Percentiles rank a stretch among this genome's conserved stretches.
These are phyloP conservation scores for Apiospora marii DNA, from an alignment of 2,329 filamentous ascomycete genomes.

Conservation along the genomic window DNA sequence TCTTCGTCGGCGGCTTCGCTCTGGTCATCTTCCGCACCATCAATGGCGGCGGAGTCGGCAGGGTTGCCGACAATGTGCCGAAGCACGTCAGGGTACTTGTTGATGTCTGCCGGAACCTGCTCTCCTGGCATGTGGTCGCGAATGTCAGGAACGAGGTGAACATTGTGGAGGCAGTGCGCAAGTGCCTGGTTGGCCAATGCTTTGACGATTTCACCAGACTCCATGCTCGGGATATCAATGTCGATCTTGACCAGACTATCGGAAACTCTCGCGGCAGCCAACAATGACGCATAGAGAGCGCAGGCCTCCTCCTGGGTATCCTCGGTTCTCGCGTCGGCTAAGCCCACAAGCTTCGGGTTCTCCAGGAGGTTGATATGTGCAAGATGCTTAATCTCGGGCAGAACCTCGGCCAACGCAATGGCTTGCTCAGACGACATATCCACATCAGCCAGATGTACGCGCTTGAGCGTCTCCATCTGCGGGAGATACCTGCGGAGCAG, in stretches of 20 bases:
- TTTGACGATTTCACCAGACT: constrained; percentile 90
- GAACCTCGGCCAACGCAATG: constrained; percentile 87
- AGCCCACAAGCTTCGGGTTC: constrained; percentile 74
- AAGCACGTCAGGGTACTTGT: constrained; percentile 79
- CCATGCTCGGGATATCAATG: constrained; percentile 82
- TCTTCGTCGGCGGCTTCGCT: constrained; percentile 85
- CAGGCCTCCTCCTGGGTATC: constrained; percentile 90
- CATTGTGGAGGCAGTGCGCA: constrained; percentile 90
- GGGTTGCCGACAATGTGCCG: constrained; percentile 85
- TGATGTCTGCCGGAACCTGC: constrained; percentile 42
- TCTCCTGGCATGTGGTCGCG: constrained; percentile 42
- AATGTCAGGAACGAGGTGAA: constrained; percentile 74
- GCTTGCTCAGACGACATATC: constrained; percentile 85
- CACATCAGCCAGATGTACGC: constrained; percentile 87
- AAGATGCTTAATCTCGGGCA: constrained; percentile 82
- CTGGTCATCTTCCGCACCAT: constrained; percentile 62
- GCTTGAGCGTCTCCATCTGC: constrained; percentile 77
- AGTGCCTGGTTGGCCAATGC: constrained; percentile 94
- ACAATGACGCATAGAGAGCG: constrained; percentile 88
- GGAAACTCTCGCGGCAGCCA: constrained; percentile 86
- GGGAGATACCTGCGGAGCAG: constrained; percentile 84
- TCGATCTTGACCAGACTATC: constrained; percentile 87
- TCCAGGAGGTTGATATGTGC: constrained; percentile 89
- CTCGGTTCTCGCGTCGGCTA: constrained; percentile 80
- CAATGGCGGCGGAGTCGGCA: constrained; percentile 53